Evolutionary conservation across 2,329 filamentous ascomycete genomes (phyloP).

Genomic region (Verticillium tricorpus): DNA sequence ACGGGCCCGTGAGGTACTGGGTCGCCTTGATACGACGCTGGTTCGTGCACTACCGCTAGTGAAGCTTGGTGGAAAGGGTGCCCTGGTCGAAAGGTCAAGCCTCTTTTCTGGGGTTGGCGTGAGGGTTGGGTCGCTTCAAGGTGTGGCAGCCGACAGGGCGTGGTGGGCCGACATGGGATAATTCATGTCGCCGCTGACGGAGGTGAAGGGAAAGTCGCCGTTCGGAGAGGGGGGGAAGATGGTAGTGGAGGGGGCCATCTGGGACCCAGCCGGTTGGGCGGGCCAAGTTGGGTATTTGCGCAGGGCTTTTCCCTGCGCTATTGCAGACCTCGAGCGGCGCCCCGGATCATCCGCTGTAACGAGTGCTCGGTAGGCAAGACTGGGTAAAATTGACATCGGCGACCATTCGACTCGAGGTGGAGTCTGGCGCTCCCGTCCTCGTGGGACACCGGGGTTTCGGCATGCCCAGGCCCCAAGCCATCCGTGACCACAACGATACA

Average conservation of each 20-base stretch:
- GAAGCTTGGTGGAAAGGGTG: neutral
- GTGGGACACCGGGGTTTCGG: neutral
- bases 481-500: neutral
- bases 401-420: neutral
- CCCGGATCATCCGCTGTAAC: neutral
- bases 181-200: conserved; percentile 3
- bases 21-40: neutral
- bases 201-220: neutral
- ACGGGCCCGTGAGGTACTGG: neutral
- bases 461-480: neutral
- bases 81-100: conserved; percentile 2
- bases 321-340: neutral
- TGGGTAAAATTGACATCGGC: neutral
- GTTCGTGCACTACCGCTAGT: neutral
- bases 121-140: neutral
- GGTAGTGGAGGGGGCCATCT: neutral
- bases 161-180: conserved; percentile 1
- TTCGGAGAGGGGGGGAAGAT: neutral
- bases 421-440: neutral
- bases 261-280: neutral
- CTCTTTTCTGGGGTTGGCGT: conserved; percentile 3
- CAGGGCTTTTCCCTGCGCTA: neutral
- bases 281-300: neutral
- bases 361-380: neutral
- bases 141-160: neutral